Conservation (phyloP, 345 rosid genomes). For the Punica granatum region DNA sequence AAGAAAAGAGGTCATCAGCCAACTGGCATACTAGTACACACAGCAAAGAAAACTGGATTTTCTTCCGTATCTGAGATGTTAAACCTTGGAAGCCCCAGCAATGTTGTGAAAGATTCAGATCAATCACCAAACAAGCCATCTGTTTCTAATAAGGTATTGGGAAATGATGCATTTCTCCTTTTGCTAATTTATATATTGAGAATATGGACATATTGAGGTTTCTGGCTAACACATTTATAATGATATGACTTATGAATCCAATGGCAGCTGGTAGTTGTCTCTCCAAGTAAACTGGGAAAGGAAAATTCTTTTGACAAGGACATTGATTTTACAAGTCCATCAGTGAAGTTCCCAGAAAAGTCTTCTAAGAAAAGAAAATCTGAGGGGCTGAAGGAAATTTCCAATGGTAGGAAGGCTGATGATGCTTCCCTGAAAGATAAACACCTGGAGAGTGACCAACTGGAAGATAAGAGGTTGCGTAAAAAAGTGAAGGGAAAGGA, state of each 20-base stretch:
- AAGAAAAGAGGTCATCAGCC: slow-evolving; percentile 64
- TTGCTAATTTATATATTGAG: neutral
- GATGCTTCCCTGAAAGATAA: slow-evolving; percentile 17
- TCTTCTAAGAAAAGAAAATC: slow-evolving; percentile 33
- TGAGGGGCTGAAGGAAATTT: slow-evolving; percentile 33
- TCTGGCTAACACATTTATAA: neutral
- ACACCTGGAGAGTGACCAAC: slow-evolving; percentile 14
- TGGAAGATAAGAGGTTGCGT: slow-evolving; percentile 13
- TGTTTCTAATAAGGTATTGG: slow-evolving; percentile 22
- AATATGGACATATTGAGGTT: slow-evolving; percentile 1
- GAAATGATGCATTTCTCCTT: slow-evolving; percentile 1
- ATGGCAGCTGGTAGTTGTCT: slow-evolving; percentile 21
- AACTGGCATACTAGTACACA: slow-evolving; percentile 53
- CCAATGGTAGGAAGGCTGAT: slow-evolving; percentile 16
- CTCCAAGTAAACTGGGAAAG: slow-evolving; percentile 36
- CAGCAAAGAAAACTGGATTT: slow-evolving; percentile 62
- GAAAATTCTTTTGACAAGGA: slow-evolving; percentile 45
- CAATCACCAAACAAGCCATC: slow-evolving; percentile 22
- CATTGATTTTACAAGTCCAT: slow-evolving; percentile 10
- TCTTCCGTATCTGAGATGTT: slow-evolving; percentile 67
- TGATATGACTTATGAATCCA: slow-evolving; percentile 14
- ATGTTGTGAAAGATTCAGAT: slow-evolving; percentile 12
- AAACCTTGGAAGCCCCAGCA: slow-evolving; percentile 23
- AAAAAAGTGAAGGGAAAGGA: neutral
- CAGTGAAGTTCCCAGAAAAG: slow-evolving; percentile 12